These are phyloP conservation scores for Sclerotinia subarctica DNA, from an alignment of 2,329 filamentous ascomycete species.

Conservation along the genomic window DNA sequence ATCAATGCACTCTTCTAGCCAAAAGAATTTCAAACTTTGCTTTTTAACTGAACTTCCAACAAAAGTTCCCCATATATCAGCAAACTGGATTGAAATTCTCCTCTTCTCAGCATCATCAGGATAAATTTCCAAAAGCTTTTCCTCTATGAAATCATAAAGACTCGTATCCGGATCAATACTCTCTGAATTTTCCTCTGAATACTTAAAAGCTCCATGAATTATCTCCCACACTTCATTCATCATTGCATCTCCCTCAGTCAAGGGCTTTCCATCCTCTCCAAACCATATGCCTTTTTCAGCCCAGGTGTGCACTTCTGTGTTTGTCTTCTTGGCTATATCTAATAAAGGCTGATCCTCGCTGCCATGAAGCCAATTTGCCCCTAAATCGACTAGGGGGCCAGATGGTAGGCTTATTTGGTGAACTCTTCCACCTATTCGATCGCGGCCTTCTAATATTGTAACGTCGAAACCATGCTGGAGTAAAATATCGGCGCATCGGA, in stretches of 20 bases:
- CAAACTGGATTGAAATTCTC: constrained; percentile 41
- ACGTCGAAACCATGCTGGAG: constrained; percentile 52
- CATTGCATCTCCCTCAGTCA: constrained; percentile 39
- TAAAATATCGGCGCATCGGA: constrained; percentile 55
- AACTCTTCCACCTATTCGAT: constrained; percentile 50
- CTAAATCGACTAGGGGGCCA: constrained; percentile 33
- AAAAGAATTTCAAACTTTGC: constrained; percentile 56
- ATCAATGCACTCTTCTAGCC: constrained; percentile 56
- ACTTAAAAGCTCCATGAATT: constrained; percentile 51
- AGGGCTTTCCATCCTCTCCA: constrained; percentile 42
- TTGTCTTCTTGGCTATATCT: constrained; percentile 49
- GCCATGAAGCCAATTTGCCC: constrained; percentile 39
- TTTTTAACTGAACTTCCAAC: constrained; percentile 48
- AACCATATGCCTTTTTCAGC: constrained; percentile 45
- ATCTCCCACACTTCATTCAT: constrained; percentile 49
- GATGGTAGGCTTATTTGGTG: constrained; percentile 32
- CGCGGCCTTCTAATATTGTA: constrained; percentile 55
- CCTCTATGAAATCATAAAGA: constrained; percentile 52
- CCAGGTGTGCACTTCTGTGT: constrained; percentile 47
- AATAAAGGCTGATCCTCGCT: constrained; percentile 47
- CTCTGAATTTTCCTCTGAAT: constrained; percentile 49
- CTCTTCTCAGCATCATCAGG: constrained; percentile 39
- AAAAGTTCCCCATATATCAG: constrained; percentile 50
- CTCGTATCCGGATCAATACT: constrained; percentile 48
- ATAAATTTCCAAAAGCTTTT: constrained; percentile 47